Evolutionary conservation across 257 asterid genomes (phyloP), one percentile per base, ranked within the genome.

Genomic region (Gentiana macrophylla): DNA sequence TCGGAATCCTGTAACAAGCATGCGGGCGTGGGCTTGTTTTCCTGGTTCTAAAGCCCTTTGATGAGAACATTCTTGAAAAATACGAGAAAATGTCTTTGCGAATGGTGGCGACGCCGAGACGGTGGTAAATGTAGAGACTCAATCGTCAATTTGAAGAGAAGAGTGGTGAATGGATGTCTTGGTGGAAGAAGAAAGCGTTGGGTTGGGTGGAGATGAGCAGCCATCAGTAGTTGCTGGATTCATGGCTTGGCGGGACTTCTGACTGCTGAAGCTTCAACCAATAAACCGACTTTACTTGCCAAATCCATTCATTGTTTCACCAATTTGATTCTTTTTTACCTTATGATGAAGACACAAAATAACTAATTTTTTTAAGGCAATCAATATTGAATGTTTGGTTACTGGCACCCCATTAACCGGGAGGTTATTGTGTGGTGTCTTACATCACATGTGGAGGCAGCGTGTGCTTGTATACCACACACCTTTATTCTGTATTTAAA

Each of bases 1-100:
- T 45, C 56, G 75, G 80, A 86, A 89, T 9, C 94, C 87, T 10
- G 84, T 71, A 41, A 65, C 43, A n/a, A 86, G 45, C 89, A 86
- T 80, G 56, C 65, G 78, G 1, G 95, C 86, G 54, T 89, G 95
- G 60, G 86, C 93, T 65, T 83, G 94, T 56, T 56, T 72, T 48
- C 94, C 93, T 10, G 84, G 80, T 32, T 70, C 65, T 32, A 79
- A 67, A 41, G 83, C 72, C 60, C 72, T 64, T 38, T 46, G 72
- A 12, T 57, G 69, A 49, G 97, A 67, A 62, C 95, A 89, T 70
- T 78, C 81, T 73, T 80, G 97, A 57, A 78, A 80, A 44, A 81
- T 76, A 62, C 71, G 81, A 37, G 89, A 83, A 67, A 81, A 89
- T 5, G 94, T 79, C 64, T 64, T 83, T 15, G 56, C 62, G 70